Base-by-base conservation (phyloP, 192 early-diverging fungal species). In the Nowakowskiella sp. region DNA sequence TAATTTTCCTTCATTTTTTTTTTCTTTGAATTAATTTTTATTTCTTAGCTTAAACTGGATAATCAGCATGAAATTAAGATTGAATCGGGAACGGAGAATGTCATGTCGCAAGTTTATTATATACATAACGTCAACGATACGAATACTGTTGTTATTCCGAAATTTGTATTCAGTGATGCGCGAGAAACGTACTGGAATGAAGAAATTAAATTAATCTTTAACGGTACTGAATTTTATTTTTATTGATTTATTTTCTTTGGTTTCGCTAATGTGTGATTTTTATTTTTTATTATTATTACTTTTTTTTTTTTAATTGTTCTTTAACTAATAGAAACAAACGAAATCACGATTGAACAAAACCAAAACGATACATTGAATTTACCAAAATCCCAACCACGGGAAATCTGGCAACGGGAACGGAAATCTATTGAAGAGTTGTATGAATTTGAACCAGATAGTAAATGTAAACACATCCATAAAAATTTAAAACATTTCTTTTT, bases 361-460 rank as follows among this genome's bases (percentile, higher is more conserved):
- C 13, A 47, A 47, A 28, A 28, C 39, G 13, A 13, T 10, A 47
- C n/a, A 13, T 47, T 47, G 47, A 39, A 10, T 47, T 47, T 47
- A 10, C 19, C 47, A 47, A 23, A 10, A 13, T 10, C 13, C 47
- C 10, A 13, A 23, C 47, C 47, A 23, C 34, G 13, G 1, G 44
- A 47, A 4, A 36, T 86, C 1, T 67, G 86, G 42, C 28, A 66
- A 26, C 57, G 65, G 22, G 87, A 92, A 60, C 71, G 85, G 34
- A 47, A 68, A 23, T 61, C 68, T 22, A 60, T 90, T 4, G 62
- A 74, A 28, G 89, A 89, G 52, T 58, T 92, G 19, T 42, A 79
- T 6, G 88, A 89, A 23, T 10, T 87, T 8, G 89, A 92, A 54
- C 86, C 88, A 1, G 83, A 91, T 27, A 82, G 82, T 50, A 88